These are phyloP conservation scores for Cyberlindnera sargentensis DNA, from an alignment of 805 yeast species.

Conservation along the genomic window DNA sequence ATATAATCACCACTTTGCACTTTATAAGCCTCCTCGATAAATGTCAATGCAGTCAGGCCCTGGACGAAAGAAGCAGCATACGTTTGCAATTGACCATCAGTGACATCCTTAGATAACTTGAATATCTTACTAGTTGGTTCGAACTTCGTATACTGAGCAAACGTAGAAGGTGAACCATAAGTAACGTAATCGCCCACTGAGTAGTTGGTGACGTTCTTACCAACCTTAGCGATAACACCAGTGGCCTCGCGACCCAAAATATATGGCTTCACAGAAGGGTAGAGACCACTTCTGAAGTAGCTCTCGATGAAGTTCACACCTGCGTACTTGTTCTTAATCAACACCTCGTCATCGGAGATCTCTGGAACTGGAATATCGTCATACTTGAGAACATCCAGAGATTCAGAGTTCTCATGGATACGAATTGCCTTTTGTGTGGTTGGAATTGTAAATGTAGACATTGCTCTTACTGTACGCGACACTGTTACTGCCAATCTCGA, in stretches of 20 bases:
- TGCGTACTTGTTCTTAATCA: slow-evolving; percentile 66
- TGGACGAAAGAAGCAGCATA: slow-evolving; percentile 62
- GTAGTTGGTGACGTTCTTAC: slow-evolving; percentile 46
- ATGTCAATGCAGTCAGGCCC: slow-evolving; percentile 74
- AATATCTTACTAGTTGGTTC: slow-evolving; percentile 28
- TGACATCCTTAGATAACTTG: slow-evolving; percentile 41
- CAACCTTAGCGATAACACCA: slow-evolving; percentile 63
- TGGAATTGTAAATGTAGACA: slow-evolving; percentile 35
- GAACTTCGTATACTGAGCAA: slow-evolving; percentile 67
- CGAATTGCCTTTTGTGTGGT: slow-evolving; percentile 47
- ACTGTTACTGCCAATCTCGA: background rate
- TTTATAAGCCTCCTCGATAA: slow-evolving; percentile 56
- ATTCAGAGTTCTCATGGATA: slow-evolving; percentile 42
- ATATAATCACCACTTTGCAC: slow-evolving; percentile 66
- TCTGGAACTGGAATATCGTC: slow-evolving; percentile 52
- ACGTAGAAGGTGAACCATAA: slow-evolving; percentile 44
- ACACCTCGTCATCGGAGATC: slow-evolving; percentile 46
- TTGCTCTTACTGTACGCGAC: slow-evolving; percentile 1
- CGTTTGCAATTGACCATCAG: slow-evolving; percentile 43
- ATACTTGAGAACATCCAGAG: slow-evolving; percentile 40
- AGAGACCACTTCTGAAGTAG: slow-evolving; percentile 75
- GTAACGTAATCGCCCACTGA: slow-evolving; percentile 68
- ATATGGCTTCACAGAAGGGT: slow-evolving; percentile 55
- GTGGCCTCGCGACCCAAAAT: slow-evolving; percentile 69
- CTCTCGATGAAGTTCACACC: slow-evolving; percentile 83